Conservation (phyloP, 345 rosid genomes). For the Eutrema japonicum region DNA sequence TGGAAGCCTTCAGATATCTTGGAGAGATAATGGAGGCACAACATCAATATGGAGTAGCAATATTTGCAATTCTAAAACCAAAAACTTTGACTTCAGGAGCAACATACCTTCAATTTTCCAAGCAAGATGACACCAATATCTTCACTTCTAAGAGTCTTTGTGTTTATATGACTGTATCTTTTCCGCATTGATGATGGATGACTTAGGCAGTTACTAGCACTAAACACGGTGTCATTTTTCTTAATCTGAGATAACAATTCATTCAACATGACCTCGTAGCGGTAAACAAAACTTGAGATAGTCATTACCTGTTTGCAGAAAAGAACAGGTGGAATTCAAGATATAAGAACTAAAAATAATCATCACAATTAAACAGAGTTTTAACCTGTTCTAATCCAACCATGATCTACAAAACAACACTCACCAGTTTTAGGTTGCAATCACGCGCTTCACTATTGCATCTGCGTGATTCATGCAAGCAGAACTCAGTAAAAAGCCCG, state of each 20-base stretch:
- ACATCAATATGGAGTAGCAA: not conserved
- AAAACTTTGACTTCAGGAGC: slow-evolving; percentile 1
- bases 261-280: slow-evolving; percentile 58
- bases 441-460: slow-evolving; percentile 55
- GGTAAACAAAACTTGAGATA: slow-evolving; percentile 61
- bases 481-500: slow-evolving; percentile 68
- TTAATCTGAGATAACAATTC: slow-evolving; percentile 41
- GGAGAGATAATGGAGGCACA: not conserved
- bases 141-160: slow-evolving; percentile 60
- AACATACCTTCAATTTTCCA: slow-evolving; percentile 74
- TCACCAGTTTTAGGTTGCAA: slow-evolving; percentile 67
- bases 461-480: slow-evolving; percentile 60
- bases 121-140: slow-evolving; percentile 61
- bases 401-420: slow-evolving; percentile 38
- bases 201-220: slow-evolving; percentile 29
- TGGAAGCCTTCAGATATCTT: not conserved
- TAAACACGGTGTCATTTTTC: slow-evolving; percentile 24
- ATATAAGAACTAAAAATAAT: not conserved
- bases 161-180: slow-evolving; percentile 44
- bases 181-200: slow-evolving; percentile 39
- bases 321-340: slow-evolving; percentile 1
- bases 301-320: slow-evolving; percentile 62
- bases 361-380: not conserved
- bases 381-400: not conserved
- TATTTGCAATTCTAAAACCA: not conserved